Percentiles rank a stretch among this genome's conserved stretches.
Evolutionary conservation across 2,329 filamentous ascomycete species (phyloP).

Genomic region (Fusarium staphyleae): DNA sequence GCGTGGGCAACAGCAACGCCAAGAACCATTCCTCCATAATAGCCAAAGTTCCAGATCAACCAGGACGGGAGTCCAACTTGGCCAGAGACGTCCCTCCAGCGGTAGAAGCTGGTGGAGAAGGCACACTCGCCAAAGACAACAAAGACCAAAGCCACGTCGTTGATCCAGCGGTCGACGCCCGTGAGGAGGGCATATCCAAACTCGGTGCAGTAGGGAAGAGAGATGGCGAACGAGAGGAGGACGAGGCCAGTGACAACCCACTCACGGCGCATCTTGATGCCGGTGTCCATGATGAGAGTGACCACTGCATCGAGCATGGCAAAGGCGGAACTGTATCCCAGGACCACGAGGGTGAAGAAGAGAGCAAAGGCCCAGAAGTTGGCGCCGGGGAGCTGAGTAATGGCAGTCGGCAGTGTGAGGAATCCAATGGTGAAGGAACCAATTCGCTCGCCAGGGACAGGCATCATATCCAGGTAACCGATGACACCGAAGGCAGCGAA

Average conservation of each 20-base stretch:
- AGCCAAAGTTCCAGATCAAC: constrained; percentile 57
- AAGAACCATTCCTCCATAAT: constrained; percentile 60
- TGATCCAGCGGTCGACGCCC: constrained; percentile 63
- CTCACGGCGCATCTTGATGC: constrained; percentile 47
- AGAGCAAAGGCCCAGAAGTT: constrained; percentile 66
- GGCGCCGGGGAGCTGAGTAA: constrained; percentile 62
- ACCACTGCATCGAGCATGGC: constrained; percentile 65
- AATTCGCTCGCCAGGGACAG: constrained; percentile 50
- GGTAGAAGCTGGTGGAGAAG: constrained; percentile 60
- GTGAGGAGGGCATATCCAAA: constrained; percentile 64
- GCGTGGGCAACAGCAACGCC: constrained; percentile 60
- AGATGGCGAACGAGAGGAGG: constrained; percentile 60
- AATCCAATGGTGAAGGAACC: constrained; percentile 66
- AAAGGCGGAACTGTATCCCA: constrained; percentile 65
- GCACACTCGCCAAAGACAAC: constrained; percentile 61
- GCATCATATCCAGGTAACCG: constrained; percentile 52
- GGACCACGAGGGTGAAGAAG: constrained; percentile 65
- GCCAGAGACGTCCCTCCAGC: constrained; percentile 56
- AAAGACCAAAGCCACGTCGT: constrained; percentile 61
- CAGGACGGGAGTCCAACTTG: constrained; percentile 55
- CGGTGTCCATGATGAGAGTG: constrained; percentile 61
- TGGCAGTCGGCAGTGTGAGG: constrained; percentile 63
- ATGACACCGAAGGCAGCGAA: constrained; percentile 63
- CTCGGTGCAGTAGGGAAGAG: constrained; percentile 63
- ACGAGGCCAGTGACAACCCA: constrained; percentile 58